A percentile compares a stretch with the other conserved stretches of the same genome.
These are phyloP conservation scores for Gynochthodes officinalis DNA, from an alignment of 257 asterid species.

Conservation along the genomic window DNA sequence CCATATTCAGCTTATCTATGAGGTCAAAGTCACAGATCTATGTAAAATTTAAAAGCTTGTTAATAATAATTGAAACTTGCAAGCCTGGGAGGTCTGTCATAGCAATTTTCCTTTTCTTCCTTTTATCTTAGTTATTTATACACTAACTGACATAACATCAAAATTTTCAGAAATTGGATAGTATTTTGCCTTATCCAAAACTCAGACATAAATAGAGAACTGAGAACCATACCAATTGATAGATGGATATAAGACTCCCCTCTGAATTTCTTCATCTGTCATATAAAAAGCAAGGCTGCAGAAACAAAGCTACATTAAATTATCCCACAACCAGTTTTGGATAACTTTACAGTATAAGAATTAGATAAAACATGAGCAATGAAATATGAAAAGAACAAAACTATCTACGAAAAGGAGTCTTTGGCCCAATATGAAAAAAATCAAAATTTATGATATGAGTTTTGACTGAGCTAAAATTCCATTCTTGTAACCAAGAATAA, in stretches of 20 bases:
- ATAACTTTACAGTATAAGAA: neutral
- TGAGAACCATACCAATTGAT: slow-evolving; percentile 56
- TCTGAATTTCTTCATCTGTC: slow-evolving; percentile 75
- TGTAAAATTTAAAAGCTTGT: neutral
- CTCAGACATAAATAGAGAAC: neutral
- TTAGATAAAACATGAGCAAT: neutral
- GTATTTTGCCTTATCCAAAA: neutral
- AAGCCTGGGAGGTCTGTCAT: neutral
- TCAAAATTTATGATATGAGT: too few species aligned
- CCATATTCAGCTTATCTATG: too few species aligned
- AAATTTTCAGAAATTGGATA: neutral
- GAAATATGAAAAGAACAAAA: neutral
- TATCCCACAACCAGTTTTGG: neutral
- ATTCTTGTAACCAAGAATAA: too few species aligned
- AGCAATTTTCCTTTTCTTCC: neutral
- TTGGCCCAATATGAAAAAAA: too few species aligned
- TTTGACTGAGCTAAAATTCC: too few species aligned
- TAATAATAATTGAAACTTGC: neutral
- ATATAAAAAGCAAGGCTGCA: slow-evolving; percentile 95
- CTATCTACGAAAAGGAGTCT: too few species aligned
- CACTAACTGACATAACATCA: too few species aligned
- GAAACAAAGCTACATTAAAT: slow-evolving; percentile 18
- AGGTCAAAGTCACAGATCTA: too few species aligned
- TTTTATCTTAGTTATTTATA: neutral
- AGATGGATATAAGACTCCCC: slow-evolving; percentile 79